Conservation (phyloP, 1,139 yeast species). For the Magnusiomyces suaveolens region DNA sequence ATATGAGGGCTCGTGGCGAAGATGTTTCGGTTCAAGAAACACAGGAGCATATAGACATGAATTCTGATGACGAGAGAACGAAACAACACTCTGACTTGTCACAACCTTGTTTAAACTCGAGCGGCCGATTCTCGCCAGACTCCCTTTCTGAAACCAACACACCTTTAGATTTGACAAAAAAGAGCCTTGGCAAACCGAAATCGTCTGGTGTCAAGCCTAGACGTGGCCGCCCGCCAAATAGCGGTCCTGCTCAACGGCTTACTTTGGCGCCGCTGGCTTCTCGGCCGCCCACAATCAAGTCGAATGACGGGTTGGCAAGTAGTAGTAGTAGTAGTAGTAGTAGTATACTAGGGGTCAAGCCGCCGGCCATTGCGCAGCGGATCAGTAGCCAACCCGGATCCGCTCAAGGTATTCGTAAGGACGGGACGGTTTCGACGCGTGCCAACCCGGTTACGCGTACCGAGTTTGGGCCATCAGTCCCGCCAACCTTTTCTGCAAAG, state of each 20-base stretch:
- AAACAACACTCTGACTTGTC: no score
- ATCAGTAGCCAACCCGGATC: not conserved
- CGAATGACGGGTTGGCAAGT: not conserved
- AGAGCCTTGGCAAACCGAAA: not conserved
- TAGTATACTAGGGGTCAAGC: not conserved
- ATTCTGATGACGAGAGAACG: not conserved
- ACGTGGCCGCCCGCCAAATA: constrained; percentile 15
- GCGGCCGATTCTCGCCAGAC: not conserved
- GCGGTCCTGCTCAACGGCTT: constrained; percentile 12
- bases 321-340: no score
- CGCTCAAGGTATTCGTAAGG: not conserved
- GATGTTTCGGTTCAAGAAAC: not conserved
- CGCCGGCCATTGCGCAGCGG: not conserved
- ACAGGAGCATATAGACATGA: not conserved
- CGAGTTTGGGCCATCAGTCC: not conserved
- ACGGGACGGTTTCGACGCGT: not conserved
- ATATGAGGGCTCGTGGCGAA: not conserved
- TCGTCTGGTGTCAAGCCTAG: constrained; percentile 9
- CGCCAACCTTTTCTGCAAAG: no score
- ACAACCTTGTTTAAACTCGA: not conserved
- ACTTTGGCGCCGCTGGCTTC: constrained; percentile 13
- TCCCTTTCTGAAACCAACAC: not conserved
- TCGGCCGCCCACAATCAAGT: constrained; percentile 5
- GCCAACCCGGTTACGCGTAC: not conserved
- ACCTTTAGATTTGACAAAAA: not conserved